A percentile compares a stretch with the other conserved stretches of the same genome.
phyloP scores from a whole-genome alignment of 106 monocot species.

The Dioscorea alata region DNA sequence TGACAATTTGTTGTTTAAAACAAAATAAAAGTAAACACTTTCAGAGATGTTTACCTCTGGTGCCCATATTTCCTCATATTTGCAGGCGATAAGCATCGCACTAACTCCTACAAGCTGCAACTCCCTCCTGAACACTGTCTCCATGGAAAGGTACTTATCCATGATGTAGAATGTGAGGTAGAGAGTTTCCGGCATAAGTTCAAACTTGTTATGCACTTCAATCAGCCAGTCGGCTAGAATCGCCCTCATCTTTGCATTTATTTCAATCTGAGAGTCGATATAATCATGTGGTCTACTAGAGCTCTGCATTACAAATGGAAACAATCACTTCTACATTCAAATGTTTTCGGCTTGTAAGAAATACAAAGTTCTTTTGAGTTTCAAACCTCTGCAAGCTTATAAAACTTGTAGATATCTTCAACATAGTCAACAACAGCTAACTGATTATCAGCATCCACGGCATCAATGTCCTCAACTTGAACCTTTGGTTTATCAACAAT shows the following conservation, averaged over 20 bases:
- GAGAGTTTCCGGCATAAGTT: constrained; percentile 75
- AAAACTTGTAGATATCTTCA: constrained; percentile 63
- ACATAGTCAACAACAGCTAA: constrained; percentile 59
- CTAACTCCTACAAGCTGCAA: constrained; percentile 61
- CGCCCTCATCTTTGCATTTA: constrained; percentile 67
- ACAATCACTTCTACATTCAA: no score
- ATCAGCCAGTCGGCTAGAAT: constrained; percentile 71
- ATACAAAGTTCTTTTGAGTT: not conserved
- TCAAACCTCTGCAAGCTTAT: constrained; percentile 43
- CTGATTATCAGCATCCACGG: constrained; percentile 33
- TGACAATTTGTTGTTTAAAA: no score
- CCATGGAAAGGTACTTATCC: constrained; percentile 58
- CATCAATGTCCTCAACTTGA: constrained; percentile 46
- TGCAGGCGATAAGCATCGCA: constrained; percentile 87
- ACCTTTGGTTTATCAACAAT: constrained; percentile 26
- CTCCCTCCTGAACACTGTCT: constrained; percentile 36
- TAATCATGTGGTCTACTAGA: constrained; percentile 30
- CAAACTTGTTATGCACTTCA: constrained; percentile 65
- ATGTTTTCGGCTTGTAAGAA: no score
- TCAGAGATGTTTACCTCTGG: constrained; percentile 26
- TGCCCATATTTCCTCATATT: constrained; percentile 80
- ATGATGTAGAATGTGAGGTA: constrained; percentile 65
- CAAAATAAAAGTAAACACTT: no score
- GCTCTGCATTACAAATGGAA: constrained; percentile 12
- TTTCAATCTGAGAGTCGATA: constrained; percentile 45